These are phyloP conservation scores for Aspergillus indologenus DNA, from an alignment of 495 filamentous ascomycete genomes.

Conservation along the genomic window DNA sequence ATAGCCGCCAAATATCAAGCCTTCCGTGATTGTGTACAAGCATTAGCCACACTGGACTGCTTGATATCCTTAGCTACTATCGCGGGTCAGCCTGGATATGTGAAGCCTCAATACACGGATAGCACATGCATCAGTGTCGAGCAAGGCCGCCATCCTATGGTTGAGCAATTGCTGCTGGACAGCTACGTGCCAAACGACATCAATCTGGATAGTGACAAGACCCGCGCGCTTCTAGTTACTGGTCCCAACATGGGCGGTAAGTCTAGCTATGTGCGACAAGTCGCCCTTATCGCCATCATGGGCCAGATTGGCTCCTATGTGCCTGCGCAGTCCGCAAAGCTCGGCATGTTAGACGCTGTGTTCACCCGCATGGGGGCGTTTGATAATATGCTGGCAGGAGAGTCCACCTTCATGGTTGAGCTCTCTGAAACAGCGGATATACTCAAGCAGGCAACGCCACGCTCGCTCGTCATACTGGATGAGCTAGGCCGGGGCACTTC, in stretches of 20 bases:
- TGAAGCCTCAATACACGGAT: constrained; percentile 76
- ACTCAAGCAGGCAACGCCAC: constrained; percentile 77
- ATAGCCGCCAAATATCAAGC: constrained; percentile 82
- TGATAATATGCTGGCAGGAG: constrained; percentile 94
- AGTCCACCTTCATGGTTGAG: constrained; percentile 98
- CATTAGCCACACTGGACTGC: constrained; percentile 86
- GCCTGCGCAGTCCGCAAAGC: constrained; percentile 66
- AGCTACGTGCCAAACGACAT: constrained; percentile 93
- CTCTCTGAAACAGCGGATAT: constrained; percentile 89
- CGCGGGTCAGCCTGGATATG: constrained; percentile 82
- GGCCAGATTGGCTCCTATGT: constrained; percentile 95
- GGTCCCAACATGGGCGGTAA: constrained; percentile 99
- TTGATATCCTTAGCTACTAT: constrained; percentile 82
- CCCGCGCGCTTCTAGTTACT: constrained; percentile 82
- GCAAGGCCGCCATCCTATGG: constrained; percentile 90
- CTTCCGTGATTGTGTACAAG: constrained; percentile 82
- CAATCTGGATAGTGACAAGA: constrained; percentile 56
- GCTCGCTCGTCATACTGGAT: constrained; percentile 87
- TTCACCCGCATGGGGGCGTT: constrained; percentile 96
- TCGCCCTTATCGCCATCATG: constrained; percentile 89
- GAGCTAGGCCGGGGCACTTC: constrained; percentile 90
- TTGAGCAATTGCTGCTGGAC: constrained; percentile 83
- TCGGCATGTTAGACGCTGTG: constrained; percentile 87
- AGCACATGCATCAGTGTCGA: constrained; percentile 67
- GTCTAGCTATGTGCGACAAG: constrained; percentile 87